A percentile compares a stretch with the other conserved stretches of the same genome.
Conservation (phyloP, 331 rosid species). For the Pyrus hybrid region DNA sequence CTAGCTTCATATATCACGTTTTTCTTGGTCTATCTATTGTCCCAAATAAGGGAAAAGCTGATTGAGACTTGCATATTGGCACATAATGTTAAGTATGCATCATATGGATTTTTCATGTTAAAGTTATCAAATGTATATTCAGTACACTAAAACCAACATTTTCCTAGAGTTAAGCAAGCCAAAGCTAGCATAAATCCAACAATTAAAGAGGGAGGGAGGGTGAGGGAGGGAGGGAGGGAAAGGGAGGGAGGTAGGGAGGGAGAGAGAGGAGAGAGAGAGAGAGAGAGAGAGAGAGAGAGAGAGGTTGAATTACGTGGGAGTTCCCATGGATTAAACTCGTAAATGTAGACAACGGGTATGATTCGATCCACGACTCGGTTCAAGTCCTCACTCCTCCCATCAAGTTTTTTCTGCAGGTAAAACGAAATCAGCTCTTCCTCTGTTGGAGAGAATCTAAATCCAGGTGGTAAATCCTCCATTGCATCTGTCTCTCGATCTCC, state of each 20-base stretch:
- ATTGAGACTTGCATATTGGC: too few relatives aligned
- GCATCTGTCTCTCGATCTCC: background rate
- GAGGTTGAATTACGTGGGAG: slow-evolving; percentile 58
- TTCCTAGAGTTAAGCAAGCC: background rate
- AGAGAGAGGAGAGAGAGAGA: too few relatives aligned
- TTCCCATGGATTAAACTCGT: slow-evolving; percentile 56
- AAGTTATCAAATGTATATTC: too few relatives aligned
- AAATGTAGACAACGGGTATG: slow-evolving; percentile 58
- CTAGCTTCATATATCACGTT: too few relatives aligned
- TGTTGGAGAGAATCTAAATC: slow-evolving; percentile 83
- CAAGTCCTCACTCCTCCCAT: slow-evolving; percentile 37
- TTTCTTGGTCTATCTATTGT: too few relatives aligned
- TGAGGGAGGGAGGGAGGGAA: too few relatives aligned
- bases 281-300: background rate
- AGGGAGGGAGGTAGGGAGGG: background rate
- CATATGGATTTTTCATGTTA: too few relatives aligned
- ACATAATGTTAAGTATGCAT: too few relatives aligned
- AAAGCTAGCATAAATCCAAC: background rate
- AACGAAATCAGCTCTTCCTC: slow-evolving; percentile 71
- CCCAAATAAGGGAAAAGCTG: too few relatives aligned
- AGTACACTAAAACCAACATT: background rate
- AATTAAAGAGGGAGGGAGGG: too few relatives aligned
- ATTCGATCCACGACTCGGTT: slow-evolving; percentile 30
- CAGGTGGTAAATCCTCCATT: slow-evolving; percentile 55
- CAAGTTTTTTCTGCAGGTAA: slow-evolving; percentile 55